Conservation (phyloP, 768 basidiomycete species). For the Boletus patriciae region DNA sequence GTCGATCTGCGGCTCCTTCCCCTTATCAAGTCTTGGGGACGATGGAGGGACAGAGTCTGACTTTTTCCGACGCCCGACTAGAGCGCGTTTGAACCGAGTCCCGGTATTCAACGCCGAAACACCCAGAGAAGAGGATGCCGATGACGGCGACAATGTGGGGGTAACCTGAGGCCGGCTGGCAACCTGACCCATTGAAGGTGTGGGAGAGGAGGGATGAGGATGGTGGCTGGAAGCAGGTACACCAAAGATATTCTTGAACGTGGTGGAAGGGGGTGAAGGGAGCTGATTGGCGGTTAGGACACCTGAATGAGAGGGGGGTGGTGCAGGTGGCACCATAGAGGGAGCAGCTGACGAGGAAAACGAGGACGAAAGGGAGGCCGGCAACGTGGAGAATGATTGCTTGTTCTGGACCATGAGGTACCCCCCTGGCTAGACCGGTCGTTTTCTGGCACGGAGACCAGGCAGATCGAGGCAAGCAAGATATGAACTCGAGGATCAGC, state of each 20-base stretch:
- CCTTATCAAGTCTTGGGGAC: constrained; percentile 23
- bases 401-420: constrained; percentile 36
- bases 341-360: constrained; percentile 44
- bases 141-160: constrained; percentile 27
- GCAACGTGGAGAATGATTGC: constrained; percentile 41
- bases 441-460: constrained; percentile 17
- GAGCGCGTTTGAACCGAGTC: constrained; percentile 32
- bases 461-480: constrained; percentile 24
- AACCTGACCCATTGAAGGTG: constrained; percentile 36
- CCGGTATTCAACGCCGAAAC: constrained; percentile 24
- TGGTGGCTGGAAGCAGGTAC: constrained; percentile 25
- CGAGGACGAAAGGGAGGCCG: constrained; percentile 44
- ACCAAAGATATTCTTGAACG: constrained; percentile 34
- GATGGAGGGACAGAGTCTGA: constrained; percentile 22
- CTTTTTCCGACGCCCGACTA: constrained; percentile 36
- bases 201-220: constrained; percentile 27
- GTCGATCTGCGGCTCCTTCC: constrained; percentile 21
- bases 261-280: constrained; percentile 36
- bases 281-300: constrained; percentile 45
- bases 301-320: constrained; percentile 41
- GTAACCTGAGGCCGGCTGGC: constrained; percentile 34
- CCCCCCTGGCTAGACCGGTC: constrained; percentile 20
- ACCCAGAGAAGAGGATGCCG: constrained; percentile 26
- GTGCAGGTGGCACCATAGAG: constrained; percentile 41
- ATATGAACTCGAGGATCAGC: constrained; percentile 31